Evolutionary conservation across 768 basidiomycete species (phyloP).

Genomic region (Amanita muscaria): DNA sequence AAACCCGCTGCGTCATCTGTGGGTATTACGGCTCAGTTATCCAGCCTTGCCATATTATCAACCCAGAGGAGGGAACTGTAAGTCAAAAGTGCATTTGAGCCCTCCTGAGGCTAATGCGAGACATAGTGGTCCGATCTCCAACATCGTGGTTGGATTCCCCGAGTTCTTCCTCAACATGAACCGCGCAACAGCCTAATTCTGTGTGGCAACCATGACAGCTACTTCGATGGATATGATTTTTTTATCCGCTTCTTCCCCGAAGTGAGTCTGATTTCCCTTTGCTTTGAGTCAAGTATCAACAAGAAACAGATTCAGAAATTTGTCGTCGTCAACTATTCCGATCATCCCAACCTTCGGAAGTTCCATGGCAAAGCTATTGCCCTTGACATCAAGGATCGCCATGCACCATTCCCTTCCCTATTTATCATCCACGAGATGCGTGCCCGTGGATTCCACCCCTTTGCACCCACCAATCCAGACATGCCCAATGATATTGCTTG

Average conservation of each 20-base stretch:
- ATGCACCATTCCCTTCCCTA: conserved; percentile 21
- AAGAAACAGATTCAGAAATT: conserved; percentile 16
- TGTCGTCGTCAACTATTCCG: conserved; percentile 24
- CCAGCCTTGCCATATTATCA: not conserved
- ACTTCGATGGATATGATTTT: not conserved
- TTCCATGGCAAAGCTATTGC: conserved; percentile 27
- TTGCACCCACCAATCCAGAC: conserved; percentile 13
- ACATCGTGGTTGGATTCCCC: not conserved
- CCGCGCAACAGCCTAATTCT: not conserved
- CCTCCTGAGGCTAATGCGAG: too few species aligned
- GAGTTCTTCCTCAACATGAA: not conserved
- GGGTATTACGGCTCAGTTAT: not conserved
- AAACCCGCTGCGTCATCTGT: not conserved
- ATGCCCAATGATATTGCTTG: conserved; percentile 10
- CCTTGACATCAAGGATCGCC: conserved; percentile 14
- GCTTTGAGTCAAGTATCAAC: conserved; percentile 9
- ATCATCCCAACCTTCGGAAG: conserved; percentile 5
- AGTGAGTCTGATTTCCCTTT: not conserved
- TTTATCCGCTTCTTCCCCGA: not conserved
- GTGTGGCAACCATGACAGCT: not conserved
- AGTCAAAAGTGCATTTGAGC: not conserved
- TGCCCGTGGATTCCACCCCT: conserved; percentile 23
- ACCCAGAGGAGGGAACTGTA: not conserved
- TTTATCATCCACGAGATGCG: conserved; percentile 30
- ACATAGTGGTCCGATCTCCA: not conserved